Evolutionary conservation across 1,284 basidiomycete genomes (phyloP).

Genomic region (Microstroma glucosiphilum): DNA sequence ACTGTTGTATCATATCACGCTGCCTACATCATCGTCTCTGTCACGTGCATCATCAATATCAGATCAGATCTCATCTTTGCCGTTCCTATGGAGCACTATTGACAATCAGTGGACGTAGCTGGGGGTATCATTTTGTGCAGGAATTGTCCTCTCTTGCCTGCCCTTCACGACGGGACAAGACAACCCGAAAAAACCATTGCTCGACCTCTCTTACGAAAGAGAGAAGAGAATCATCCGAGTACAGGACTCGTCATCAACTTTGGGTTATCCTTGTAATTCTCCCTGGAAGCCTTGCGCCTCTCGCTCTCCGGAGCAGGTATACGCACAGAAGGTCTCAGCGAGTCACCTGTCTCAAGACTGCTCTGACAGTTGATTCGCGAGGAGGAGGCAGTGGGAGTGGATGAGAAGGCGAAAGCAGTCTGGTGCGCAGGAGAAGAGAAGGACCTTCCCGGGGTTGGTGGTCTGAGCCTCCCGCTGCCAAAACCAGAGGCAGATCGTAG

Average conservation of each 20-base stretch:
- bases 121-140: no score
- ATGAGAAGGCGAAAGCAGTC: neutral
- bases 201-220: no score
- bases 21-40: no score
- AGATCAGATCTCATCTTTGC: no score
- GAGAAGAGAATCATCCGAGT: no score
- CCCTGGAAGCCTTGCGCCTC: neutral
- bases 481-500: neutral
- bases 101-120: no score
- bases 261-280: neutral
- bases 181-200: no score
- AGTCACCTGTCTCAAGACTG: neutral
- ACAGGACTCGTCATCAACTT: constrained; percentile 1
- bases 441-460: neutral
- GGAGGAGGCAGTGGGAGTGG: no score
- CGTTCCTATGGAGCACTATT: no score
- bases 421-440: neutral
- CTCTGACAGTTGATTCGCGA: neutral
- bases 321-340: neutral
- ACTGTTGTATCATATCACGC: neutral
- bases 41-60: no score
- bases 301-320: neutral
- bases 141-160: no score
- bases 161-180: no score
- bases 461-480: neutral